Evolutionary conservation across 2,329 filamentous ascomycete species (phyloP), one percentile per base, ranked within the genome.

Genomic region (Aphanocladium album): DNA sequence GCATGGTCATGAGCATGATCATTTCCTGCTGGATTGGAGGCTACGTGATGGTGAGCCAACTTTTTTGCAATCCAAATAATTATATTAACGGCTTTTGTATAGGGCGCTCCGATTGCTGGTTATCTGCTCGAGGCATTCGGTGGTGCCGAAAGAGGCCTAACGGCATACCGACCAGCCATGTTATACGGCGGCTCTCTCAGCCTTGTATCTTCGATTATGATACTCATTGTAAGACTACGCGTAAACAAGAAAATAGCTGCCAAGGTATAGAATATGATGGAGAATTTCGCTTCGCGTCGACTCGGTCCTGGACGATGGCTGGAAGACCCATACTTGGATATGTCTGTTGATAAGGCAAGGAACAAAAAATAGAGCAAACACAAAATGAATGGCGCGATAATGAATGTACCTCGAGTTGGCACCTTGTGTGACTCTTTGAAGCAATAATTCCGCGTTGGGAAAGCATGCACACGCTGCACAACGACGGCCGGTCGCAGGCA

Each of bases 1-100:
- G 79, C 5, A 79, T 84, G 21, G 83, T 81, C 0, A 84, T 88
- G 80, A 79, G 82, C 7, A 86, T 87, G 83, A 77, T 84, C 33
- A 78, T 85, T 2, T 85, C 80, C 0, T 80, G 82, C 1, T 88
- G 84, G 84, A 75, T 79, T 3, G 80, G 79, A 0, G 85, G 85
- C 0, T 88, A 88, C 70, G 71, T 88, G 2, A 76, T 86, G 73
- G 82, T 82, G 66, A 70, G 77, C 70, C 37, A 30, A 16, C 5
- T 11, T 25, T 16, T 43, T 19, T 25, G 47, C 5, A 21, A 9
- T 23, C 2, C n/a, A n/a, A n/a, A n/a, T n/a, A n/a, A n/a, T 47
- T 25, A 21, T 23, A 23, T 35, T 55, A 35, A 55, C n/a, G 35
- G 17, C 25, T 35, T 17, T 41, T 35, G 47, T 19, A 2, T 43